Evolutionary conservation across 2,329 filamentous ascomycete species (phyloP).

Genomic region (Penicillium sp.): DNA sequence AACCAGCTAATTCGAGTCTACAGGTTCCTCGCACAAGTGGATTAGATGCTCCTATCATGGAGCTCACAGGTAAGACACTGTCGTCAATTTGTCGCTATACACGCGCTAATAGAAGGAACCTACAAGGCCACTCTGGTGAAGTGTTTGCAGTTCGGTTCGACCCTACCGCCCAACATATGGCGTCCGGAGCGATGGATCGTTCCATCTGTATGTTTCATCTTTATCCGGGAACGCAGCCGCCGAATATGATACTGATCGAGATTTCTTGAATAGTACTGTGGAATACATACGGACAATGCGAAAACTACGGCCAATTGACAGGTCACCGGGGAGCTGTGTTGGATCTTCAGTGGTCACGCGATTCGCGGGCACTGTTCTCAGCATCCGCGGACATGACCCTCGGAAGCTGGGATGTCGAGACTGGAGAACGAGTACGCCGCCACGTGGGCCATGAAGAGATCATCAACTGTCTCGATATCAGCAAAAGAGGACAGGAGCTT

Average conservation of each 20-base stretch:
- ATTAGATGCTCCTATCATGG: conserved; percentile 89
- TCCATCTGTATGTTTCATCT: conserved; percentile 67
- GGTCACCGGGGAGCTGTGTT: conserved; percentile 90
- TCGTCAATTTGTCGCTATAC: not conserved
- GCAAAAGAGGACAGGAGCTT: conserved; percentile 83
- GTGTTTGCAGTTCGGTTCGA: conserved; percentile 90
- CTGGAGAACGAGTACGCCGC: conserved; percentile 84
- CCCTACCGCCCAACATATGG: conserved; percentile 80
- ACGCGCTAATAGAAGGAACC: conserved; percentile 9
- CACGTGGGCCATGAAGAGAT: conserved; percentile 93
- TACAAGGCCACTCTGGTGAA: conserved; percentile 67
- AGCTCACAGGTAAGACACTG: conserved; percentile 69
- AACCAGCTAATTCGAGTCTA: conserved; percentile 15
- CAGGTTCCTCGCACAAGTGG: conserved; percentile 77
- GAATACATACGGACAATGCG: conserved; percentile 87
- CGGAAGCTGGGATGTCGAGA: conserved; percentile 92
- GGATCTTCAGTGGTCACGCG: conserved; percentile 94
- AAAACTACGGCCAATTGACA: conserved; percentile 85
- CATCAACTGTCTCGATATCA: conserved; percentile 89
- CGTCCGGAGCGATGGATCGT: conserved; percentile 92
- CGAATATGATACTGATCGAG: not conserved
- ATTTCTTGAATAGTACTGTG: conserved; percentile 67
- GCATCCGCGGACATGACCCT: conserved; percentile 91
- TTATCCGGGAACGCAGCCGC: not conserved
- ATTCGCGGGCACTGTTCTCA: conserved; percentile 85